Evolutionary conservation across 345 rosid species (phyloP).

Genomic region (Hypericum perforatum): DNA sequence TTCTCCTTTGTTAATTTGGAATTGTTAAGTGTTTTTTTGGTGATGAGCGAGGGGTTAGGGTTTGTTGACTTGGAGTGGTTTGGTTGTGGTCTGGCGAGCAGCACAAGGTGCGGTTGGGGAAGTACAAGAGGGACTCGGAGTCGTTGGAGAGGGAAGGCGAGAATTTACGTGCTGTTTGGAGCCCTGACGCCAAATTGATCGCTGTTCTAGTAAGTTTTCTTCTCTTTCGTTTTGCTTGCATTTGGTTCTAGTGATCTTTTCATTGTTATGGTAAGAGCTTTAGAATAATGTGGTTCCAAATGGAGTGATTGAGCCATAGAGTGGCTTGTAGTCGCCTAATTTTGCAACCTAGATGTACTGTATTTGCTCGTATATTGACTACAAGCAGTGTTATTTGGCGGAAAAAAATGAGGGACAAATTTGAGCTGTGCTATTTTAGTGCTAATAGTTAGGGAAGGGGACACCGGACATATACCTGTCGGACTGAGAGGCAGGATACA

Average conservation of each 20-base stretch:
- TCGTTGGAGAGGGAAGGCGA: slow-evolving; percentile 76
- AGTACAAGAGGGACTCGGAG: slow-evolving; percentile 66
- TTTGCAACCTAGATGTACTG: too few relatives aligned
- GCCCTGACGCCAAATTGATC: slow-evolving; percentile 72
- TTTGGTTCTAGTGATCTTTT: background rate
- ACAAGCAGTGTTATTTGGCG: too few relatives aligned
- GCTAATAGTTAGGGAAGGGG: too few relatives aligned
- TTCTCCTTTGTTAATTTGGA: background rate
- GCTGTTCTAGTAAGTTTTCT: slow-evolving; percentile 61
- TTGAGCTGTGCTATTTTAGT: too few relatives aligned
- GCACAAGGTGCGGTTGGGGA: slow-evolving; percentile 89
- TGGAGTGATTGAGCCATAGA: too few relatives aligned
- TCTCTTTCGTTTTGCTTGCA: background rate
- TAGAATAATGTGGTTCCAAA: too few relatives aligned
- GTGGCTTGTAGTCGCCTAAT: too few relatives aligned
- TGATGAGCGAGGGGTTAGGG: slow-evolving; percentile 10
- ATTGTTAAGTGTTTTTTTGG: background rate
- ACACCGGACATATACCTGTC: too few relatives aligned
- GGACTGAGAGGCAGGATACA: too few relatives aligned
- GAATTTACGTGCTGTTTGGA: slow-evolving; percentile 84
- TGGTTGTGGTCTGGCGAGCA: slow-evolving; percentile 14
- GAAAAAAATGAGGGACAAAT: too few relatives aligned
- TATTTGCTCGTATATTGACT: too few relatives aligned
- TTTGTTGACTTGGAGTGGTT: slow-evolving; percentile 6
- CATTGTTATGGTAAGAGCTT: too few relatives aligned